phyloP scores from a whole-genome alignment of 2,329 filamentous ascomycete species.

The Colletotrichum sidae region DNA sequence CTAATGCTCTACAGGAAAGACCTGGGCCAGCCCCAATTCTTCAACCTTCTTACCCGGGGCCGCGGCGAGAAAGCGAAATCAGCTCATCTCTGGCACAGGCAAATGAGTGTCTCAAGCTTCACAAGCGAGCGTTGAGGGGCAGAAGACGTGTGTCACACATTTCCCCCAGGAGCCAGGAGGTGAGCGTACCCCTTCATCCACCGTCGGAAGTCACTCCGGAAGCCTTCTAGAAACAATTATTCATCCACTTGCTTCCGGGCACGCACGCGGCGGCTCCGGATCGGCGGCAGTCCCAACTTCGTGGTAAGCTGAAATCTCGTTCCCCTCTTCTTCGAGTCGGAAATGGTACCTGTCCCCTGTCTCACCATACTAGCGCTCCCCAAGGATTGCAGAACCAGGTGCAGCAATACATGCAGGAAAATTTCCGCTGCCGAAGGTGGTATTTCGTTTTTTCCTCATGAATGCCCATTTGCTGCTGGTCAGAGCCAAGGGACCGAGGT shows the following conservation, averaged over 20 bases:
- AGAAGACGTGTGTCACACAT: neutral
- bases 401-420: neutral
- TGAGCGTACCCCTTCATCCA: no score
- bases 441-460: neutral
- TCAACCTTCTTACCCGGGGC: slow-evolving; percentile 7
- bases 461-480: neutral
- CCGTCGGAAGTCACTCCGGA: neutral
- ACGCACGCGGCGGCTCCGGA: slow-evolving; percentile 30
- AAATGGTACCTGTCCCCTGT: slow-evolving; percentile 16
- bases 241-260: neutral
- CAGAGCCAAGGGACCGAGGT: slow-evolving; percentile 13
- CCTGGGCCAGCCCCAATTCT: neutral
- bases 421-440: slow-evolving; percentile 2
- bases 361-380: slow-evolving; percentile 9
- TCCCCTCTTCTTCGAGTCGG: slow-evolving; percentile 1
- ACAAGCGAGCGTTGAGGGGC: neutral
- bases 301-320: slow-evolving; percentile 8
- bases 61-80: slow-evolving; percentile 6
- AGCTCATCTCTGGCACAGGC: neutral
- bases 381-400: neutral
- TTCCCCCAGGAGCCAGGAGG: no score
- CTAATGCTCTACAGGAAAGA: slow-evolving; percentile 23
- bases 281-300: slow-evolving; percentile 30
- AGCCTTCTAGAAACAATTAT: slow-evolving; percentile 10
- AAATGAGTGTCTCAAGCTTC: neutral